Percentiles rank a stretch among this genome's conserved stretches.
Evolutionary conservation across 192 early-diverging fungal genomes (phyloP).

Genomic region (Rhizoclosmatium sp.): DNA sequence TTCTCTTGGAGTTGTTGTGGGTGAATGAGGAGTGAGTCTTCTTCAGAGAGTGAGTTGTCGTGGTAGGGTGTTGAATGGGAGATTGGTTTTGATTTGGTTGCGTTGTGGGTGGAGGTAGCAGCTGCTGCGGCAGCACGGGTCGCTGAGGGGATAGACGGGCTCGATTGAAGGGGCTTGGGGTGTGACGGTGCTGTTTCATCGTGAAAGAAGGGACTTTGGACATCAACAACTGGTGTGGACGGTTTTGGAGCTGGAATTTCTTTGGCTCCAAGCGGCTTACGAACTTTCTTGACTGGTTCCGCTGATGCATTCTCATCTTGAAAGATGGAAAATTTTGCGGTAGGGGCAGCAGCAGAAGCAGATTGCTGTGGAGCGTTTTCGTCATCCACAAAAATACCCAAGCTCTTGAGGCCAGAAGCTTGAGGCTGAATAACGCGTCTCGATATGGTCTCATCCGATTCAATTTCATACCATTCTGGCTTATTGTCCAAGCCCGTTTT

Average conservation of each 20-base stretch:
- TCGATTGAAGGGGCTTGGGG: background rate
- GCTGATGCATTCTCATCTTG: conserved; percentile 12
- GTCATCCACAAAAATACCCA: conserved; percentile 23
- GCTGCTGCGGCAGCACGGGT: background rate
- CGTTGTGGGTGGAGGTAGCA: background rate
- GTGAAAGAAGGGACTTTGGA: conserved; percentile 27
- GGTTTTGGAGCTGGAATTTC: background rate
- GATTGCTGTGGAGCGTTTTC: background rate
- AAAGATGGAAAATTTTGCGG: conserved; percentile 1
- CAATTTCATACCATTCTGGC: conserved; percentile 45
- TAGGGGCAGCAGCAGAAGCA: background rate
- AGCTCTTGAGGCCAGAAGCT: conserved; percentile 20
- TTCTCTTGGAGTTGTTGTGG: conserved; percentile 12
- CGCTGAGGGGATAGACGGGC: background rate
- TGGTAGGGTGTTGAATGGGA: background rate
- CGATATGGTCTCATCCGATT: conserved; percentile 63
- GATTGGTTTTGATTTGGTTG: background rate
- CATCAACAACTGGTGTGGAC: conserved; percentile 15
- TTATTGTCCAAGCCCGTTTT: conserved; percentile 29
- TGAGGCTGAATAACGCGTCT: conserved; percentile 47
- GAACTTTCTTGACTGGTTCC: background rate
- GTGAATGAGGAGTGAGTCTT: background rate
- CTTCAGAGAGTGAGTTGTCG: background rate
- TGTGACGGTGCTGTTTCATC: background rate
- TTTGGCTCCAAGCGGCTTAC: conserved; percentile 25